These are phyloP conservation scores for Teunomyces gatunensis DNA, from an alignment of 805 yeast genomes.

Conservation along the genomic window DNA sequence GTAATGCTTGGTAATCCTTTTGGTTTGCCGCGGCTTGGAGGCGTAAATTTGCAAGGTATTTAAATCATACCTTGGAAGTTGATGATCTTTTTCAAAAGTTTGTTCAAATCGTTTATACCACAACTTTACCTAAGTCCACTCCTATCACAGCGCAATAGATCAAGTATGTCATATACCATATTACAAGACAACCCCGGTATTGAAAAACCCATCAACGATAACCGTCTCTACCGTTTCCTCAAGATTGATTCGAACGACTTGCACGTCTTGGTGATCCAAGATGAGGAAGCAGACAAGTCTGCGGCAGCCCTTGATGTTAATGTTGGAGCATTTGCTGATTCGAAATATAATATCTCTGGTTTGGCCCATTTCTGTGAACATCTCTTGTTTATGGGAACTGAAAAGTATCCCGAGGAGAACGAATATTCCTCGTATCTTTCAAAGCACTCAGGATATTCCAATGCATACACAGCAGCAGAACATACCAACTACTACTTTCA, in stretches of 20 bases:
- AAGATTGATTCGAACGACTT: slow-evolving; percentile 53
- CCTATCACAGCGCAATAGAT: background rate
- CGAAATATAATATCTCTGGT: slow-evolving; percentile 57
- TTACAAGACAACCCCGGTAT: slow-evolving; percentile 31
- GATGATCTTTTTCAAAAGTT: background rate
- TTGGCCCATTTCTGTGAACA: slow-evolving; percentile 72
- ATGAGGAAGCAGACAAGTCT: slow-evolving; percentile 67
- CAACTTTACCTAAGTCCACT: background rate
- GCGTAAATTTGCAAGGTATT: background rate
- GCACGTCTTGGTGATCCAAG: slow-evolving; percentile 62
- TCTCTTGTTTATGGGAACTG: slow-evolving; percentile 75
- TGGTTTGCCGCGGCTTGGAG: background rate
- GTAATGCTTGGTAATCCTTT: too few relatives aligned
- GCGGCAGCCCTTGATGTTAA: slow-evolving; percentile 80
- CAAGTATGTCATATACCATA: slow-evolving; percentile 10
- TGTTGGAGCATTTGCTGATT: slow-evolving; percentile 74
- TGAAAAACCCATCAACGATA: slow-evolving; percentile 59
- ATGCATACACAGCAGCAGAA: slow-evolving; percentile 87
- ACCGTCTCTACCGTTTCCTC: slow-evolving; percentile 69
- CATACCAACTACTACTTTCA: slow-evolving; percentile 93
- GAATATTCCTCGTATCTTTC: slow-evolving; percentile 73
- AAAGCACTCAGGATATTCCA: slow-evolving; percentile 83
- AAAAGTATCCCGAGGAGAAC: slow-evolving; percentile 71
- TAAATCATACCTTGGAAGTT: background rate
- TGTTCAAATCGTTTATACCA: background rate